Percentiles rank a stretch among this genome's conserved stretches.
These are phyloP conservation scores for Penicillium samsonianum DNA, from an alignment of 495 filamentous ascomycete species.

Conservation along the genomic window DNA sequence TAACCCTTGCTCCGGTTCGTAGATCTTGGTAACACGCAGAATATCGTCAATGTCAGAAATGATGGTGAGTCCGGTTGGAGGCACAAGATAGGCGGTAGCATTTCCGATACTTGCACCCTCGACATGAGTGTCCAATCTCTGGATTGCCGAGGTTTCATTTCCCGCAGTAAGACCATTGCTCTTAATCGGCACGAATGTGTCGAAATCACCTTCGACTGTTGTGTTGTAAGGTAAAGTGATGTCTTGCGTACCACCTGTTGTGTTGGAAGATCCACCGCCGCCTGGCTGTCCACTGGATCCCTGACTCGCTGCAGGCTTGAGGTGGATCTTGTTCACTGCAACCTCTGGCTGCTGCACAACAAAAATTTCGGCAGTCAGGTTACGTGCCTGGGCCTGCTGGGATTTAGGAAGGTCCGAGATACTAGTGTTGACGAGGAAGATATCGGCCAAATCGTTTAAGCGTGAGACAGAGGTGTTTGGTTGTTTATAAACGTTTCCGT, in stretches of 20 bases:
- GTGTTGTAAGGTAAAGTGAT: conserved; percentile 58
- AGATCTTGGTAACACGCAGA: conserved; percentile 80
- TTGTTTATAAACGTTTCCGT: conserved; percentile 77
- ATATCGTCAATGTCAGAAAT: conserved; percentile 80
- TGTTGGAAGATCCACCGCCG: conserved; percentile 54
- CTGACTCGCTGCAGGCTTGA: conserved; percentile 54
- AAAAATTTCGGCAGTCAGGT: conserved; percentile 69
- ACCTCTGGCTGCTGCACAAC: conserved; percentile 66
- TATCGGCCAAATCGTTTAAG: conserved; percentile 66
- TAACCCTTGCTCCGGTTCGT: conserved; percentile 68
- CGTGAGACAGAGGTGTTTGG: conserved; percentile 63
- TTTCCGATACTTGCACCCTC: conserved; percentile 66
- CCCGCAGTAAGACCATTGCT: conserved; percentile 55
- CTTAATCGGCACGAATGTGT: conserved; percentile 59
- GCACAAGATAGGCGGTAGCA: conserved; percentile 74
- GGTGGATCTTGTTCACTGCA: conserved; percentile 60
- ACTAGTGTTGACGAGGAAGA: conserved; percentile 65
- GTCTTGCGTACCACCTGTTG: conserved; percentile 56
- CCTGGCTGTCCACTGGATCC: conserved; percentile 53
- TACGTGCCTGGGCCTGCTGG: conserved; percentile 66
- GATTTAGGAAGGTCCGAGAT: conserved; percentile 58
- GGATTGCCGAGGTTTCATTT: conserved; percentile 60
- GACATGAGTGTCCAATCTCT: conserved; percentile 66
- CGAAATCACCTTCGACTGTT: conserved; percentile 68
- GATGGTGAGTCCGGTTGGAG: conserved; percentile 64